These are phyloP conservation scores for Curvularia lunata DNA, from an alignment of 2,329 filamentous ascomycete species.

Conservation along the genomic window DNA sequence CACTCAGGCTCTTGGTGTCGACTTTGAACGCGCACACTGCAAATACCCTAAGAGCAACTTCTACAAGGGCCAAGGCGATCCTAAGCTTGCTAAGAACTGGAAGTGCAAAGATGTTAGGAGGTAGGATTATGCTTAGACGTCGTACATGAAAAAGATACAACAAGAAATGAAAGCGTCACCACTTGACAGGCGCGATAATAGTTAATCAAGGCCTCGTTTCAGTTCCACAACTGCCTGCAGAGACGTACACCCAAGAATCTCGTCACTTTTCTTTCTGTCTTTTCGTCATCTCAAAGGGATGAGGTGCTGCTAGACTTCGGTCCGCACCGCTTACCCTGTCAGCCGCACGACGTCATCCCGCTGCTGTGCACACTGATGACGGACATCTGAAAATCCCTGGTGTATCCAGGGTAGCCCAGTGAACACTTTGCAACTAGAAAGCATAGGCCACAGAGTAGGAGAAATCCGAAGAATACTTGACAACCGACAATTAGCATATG, in stretches of 20 bases:
- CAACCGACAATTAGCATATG: background rate
- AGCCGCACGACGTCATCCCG: conserved; percentile 1
- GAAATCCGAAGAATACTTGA: background rate
- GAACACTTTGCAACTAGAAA: background rate
- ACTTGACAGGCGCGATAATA: background rate
- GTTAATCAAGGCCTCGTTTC: background rate
- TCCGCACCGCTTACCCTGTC: background rate
- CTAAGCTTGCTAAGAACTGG: conserved; percentile 40
- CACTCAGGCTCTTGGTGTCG: conserved; percentile 35
- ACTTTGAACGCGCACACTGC: conserved; percentile 47
- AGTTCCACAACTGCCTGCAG: background rate
- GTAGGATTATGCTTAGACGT: background rate
- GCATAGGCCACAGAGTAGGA: background rate
- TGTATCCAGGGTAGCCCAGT: background rate
- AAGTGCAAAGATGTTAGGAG: conserved; percentile 34
- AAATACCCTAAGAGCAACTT: conserved; percentile 46
- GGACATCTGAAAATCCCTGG: background rate
- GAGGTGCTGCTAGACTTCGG: background rate
- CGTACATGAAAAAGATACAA: background rate
- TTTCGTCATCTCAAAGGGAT: background rate
- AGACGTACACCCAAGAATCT: background rate
- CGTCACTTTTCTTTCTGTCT: background rate
- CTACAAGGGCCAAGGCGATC: conserved; percentile 43
- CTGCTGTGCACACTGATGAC: background rate
- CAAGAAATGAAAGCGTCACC: background rate